Conservation (phyloP, 2,329 filamentous ascomycete genomes). For the Pezicula radicicola region DNA sequence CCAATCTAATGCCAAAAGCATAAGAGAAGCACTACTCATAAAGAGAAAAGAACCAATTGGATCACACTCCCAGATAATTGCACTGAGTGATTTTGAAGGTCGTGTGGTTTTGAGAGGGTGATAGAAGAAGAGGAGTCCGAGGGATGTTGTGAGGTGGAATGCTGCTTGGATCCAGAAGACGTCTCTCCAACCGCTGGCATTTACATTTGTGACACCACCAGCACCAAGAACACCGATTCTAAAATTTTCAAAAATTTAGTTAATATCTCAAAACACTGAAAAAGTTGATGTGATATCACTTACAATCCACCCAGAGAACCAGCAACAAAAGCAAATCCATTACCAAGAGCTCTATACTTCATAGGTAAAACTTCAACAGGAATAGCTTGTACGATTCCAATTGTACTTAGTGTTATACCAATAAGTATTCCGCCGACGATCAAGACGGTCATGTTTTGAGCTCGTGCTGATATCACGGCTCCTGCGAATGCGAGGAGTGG, state of each 20-base stretch:
- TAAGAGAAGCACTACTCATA: conserved; percentile 38
- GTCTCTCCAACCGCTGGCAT: conserved; percentile 46
- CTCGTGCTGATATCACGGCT: conserved; percentile 50
- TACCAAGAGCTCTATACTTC: conserved; percentile 53
- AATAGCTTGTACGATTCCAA: conserved; percentile 53
- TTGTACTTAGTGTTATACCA: conserved; percentile 49
- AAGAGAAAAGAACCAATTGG: conserved; percentile 44
- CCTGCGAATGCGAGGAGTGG: conserved; percentile 52
- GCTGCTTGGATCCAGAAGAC: conserved; percentile 59
- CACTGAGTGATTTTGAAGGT: conserved; percentile 33
- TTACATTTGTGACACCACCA: conserved; percentile 47
- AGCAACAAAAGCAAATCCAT: conserved; percentile 48
- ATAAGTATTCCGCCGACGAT: conserved; percentile 54
- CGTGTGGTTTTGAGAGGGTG: conserved; percentile 33
- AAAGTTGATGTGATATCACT: conserved; percentile 24
- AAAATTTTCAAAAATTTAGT: background rate
- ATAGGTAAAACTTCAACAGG: conserved; percentile 53
- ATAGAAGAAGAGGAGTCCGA: background rate
- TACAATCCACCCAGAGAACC: conserved; percentile 50
- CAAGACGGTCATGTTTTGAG: conserved; percentile 51
- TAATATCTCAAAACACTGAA: background rate
- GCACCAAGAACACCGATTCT: conserved; percentile 44
- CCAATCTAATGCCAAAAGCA: conserved; percentile 44
- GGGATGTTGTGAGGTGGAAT: conserved; percentile 46
- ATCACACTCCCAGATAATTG: conserved; percentile 44